These are phyloP conservation scores for Polytolypa hystricis DNA, from an alignment of 2,329 filamentous ascomycete genomes.

Conservation along the genomic window DNA sequence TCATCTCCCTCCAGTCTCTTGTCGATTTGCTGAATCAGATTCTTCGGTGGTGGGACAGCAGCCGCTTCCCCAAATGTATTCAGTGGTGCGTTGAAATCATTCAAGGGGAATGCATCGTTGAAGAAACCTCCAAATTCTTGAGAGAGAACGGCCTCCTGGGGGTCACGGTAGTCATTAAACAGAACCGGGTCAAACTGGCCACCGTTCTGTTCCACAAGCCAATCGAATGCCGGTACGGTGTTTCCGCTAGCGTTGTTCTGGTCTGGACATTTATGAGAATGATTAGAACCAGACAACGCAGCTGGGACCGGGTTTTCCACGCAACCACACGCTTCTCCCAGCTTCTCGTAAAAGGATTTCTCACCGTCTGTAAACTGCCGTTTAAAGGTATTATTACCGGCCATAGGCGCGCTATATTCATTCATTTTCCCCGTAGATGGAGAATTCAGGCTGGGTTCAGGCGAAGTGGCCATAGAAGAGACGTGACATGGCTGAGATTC, in stretches of 20 bases:
- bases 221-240: slow-evolving; percentile 40
- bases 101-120: slow-evolving; percentile 65
- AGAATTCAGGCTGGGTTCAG: slow-evolving; percentile 35
- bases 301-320: slow-evolving; percentile 34
- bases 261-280: slow-evolving; percentile 11
- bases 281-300: slow-evolving; percentile 20
- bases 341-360: slow-evolving; percentile 34
- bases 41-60: slow-evolving; percentile 44
- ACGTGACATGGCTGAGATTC: slow-evolving; percentile 35
- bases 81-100: slow-evolving; percentile 70
- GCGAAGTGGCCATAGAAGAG: slow-evolving; percentile 41
- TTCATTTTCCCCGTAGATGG: slow-evolving; percentile 27
- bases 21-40: slow-evolving; percentile 69
- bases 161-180: slow-evolving; percentile 85
- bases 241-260: slow-evolving; percentile 6
- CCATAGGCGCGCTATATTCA: slow-evolving; percentile 22
- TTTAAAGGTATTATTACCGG: slow-evolving; percentile 21
- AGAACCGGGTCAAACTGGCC: slow-evolving; percentile 84
- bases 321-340: slow-evolving; percentile 36
- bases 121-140: slow-evolving; percentile 58
- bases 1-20: slow-evolving; percentile 54
- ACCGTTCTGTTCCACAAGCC: slow-evolving; percentile 68
- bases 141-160: slow-evolving; percentile 69
- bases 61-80: slow-evolving; percentile 42
- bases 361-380: slow-evolving; percentile 29